These are phyloP conservation scores for Solidago caesia DNA, from an alignment of 129 eudicot species.

Conservation along the genomic window DNA sequence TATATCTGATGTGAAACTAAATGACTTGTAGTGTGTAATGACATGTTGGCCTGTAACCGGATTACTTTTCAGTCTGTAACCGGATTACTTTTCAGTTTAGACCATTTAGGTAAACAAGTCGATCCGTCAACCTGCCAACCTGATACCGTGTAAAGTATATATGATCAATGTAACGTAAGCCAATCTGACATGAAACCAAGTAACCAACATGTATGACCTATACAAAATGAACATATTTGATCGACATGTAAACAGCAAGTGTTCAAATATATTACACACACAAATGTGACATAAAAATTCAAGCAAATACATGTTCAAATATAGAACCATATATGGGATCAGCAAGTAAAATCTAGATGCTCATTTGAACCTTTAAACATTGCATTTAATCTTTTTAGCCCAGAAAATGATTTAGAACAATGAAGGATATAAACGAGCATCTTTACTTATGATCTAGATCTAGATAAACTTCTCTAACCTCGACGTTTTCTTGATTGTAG, in stretches of 20 bases:
- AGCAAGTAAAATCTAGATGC: constrained; percentile 41
- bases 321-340: constrained; percentile 16
- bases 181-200: too few relatives aligned
- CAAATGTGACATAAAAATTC: constrained; percentile 10
- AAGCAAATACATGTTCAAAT: constrained; percentile 25
- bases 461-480: constrained; percentile 74
- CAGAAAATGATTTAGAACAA: constrained; percentile 21
- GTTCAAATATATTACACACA: constrained; percentile 25
- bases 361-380: constrained; percentile 34
- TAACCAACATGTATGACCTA: too few relatives aligned
- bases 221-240: too few relatives aligned
- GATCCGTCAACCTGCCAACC: too few relatives aligned
- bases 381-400: constrained; percentile 22
- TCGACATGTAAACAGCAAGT: background rate
- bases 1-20: too few relatives aligned
- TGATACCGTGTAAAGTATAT: too few relatives aligned
- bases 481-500: constrained; percentile 45
- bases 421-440: constrained; percentile 42
- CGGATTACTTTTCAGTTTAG: too few relatives aligned
- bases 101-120: too few relatives aligned
- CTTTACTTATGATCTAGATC: constrained; percentile 44
- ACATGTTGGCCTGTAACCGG: too few relatives aligned
- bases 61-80: too few relatives aligned
- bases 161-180: too few relatives aligned
- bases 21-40: too few relatives aligned